Evolutionary conservation across 1,139 yeast species (phyloP), one percentile per base, ranked within the genome.

Genomic region (Ogataea hybrid): DNA sequence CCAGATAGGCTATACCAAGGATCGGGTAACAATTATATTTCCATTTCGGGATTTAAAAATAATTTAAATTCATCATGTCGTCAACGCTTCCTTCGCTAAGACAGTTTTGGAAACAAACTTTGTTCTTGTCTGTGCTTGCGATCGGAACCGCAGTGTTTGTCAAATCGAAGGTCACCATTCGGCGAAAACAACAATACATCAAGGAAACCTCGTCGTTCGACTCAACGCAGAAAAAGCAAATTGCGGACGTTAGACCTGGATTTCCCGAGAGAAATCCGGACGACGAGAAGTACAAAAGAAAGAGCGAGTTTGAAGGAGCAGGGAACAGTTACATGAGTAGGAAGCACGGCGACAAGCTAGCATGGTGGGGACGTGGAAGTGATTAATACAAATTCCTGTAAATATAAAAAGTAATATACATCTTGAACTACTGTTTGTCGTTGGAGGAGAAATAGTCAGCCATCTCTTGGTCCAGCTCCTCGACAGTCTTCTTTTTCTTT

Each of bases 381-480:
- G 41, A 42, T 17, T 29, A 31, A 35, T 15, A 23, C 28, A 32
- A 30, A 30, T 21, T 21, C 7, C 20, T 22, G 36, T 28, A 11
- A 25, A 22, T 28, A 20, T 21, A n/a, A 28, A 10, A 27, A 15
- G 30, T 12, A 27, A 25, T 29, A 27, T 27, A 40, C 35, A 22
- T 14, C 12, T 27, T 15, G 23, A 23, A 35, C 37, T 28, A 29
- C 28, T 27, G 40, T 17, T 36, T 25, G 18, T 57, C 58, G 41
- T 56, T 58, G 22, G 49, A 50, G 14, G 60, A 51, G 46, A 63
- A 63, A 41, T 63, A 63, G 39, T 63, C 97, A 51, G 88, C 83
- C 96, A 89, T 89, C 70, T 85, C 95, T 63, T 85, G 89, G 66
- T 92, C 98, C 59, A 90, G 77, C 65, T 87, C 86, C 64, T 87